Evolutionary conservation across 2,329 filamentous ascomycete species (phyloP).

Genomic region (Diaporthe citriasiana): DNA sequence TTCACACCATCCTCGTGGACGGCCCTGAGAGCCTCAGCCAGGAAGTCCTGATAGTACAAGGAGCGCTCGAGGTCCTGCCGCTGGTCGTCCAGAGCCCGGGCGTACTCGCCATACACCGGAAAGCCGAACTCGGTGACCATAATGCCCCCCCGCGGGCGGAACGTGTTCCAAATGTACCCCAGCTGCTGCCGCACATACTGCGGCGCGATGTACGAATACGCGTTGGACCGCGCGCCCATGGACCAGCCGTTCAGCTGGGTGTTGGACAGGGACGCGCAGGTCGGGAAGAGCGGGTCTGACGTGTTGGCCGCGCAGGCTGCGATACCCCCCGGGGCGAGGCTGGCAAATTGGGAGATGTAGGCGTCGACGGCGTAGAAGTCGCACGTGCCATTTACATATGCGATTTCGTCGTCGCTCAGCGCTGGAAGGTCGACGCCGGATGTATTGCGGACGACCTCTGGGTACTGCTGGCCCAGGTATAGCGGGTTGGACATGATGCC

Average conservation of each 20-base stretch:
- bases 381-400: conserved; percentile 3
- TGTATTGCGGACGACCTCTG: conserved; percentile 15
- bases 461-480: not conserved
- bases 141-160: not conserved
- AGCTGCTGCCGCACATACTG: conserved; percentile 25
- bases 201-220: conserved; percentile 20
- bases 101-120: conserved; percentile 18
- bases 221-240: conserved; percentile 7
- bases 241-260: conserved; percentile 16
- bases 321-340: conserved; percentile 1
- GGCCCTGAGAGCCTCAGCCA: conserved; percentile 1
- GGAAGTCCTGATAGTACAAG: not conserved
- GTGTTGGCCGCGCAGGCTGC: conserved; percentile 12
- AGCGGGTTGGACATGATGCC: conserved; percentile 21
- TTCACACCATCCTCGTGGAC: conserved; percentile 15
- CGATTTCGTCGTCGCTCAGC: not conserved
- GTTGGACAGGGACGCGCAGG: conserved; percentile 1
- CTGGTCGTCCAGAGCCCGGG: not conserved
- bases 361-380: conserved; percentile 30
- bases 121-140: conserved; percentile 24
- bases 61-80: conserved; percentile 18
- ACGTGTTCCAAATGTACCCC: conserved; percentile 8
- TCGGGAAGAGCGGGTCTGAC: conserved; percentile 23
- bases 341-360: conserved; percentile 10
- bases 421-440: not conserved